phyloP scores from a whole-genome alignment of 768 basidiomycete genomes.

The Leccinum fibrillosum region DNA sequence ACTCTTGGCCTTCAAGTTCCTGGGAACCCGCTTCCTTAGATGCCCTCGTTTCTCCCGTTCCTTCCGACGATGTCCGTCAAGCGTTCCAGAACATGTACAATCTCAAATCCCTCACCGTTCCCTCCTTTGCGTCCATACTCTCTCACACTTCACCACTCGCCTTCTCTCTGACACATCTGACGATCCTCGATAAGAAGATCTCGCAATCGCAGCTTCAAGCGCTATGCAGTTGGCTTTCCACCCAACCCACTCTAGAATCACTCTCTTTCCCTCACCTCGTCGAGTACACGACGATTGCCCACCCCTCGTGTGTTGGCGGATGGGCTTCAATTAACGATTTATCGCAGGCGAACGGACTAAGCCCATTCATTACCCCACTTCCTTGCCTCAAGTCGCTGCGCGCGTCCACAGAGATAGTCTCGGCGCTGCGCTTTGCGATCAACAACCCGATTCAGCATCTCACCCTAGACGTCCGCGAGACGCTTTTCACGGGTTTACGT shows the following conservation, averaged over 20 bases:
- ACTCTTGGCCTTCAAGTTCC: conserved; percentile 18
- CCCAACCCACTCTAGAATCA: conserved; percentile 25
- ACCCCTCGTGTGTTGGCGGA: conserved; percentile 5
- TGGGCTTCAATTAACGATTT: conserved; percentile 2
- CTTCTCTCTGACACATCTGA: conserved; percentile 24
- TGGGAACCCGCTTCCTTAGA: conserved; percentile 6
- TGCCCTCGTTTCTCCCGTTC: conserved; percentile 3
- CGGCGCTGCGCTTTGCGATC: conserved; percentile 17
- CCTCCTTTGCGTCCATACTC: conserved; percentile 24
- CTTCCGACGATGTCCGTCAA: conserved; percentile 17
- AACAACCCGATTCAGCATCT: conserved; percentile 19
- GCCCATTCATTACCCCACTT: conserved; percentile 10
- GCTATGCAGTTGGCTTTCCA: conserved; percentile 23
- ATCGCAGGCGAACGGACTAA: neutral
- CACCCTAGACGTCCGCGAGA: conserved; percentile 24
- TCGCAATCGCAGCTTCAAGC: conserved; percentile 19
- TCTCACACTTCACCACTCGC: conserved; percentile 15
- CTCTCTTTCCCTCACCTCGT: conserved; percentile 26
- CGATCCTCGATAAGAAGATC: conserved; percentile 26
- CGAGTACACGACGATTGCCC: conserved; percentile 7
- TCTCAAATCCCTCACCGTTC: conserved; percentile 25
- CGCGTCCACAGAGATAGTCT: conserved; percentile 25
- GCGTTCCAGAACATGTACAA: conserved; percentile 31
- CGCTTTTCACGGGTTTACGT: conserved; percentile 29
- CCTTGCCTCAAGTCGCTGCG: conserved; percentile 26